A percentile compares a stretch with the other conserved stretches of the same genome.
These are phyloP conservation scores for Ascochyta lentis DNA, from an alignment of 2,329 filamentous ascomycete species.

Conservation along the genomic window DNA sequence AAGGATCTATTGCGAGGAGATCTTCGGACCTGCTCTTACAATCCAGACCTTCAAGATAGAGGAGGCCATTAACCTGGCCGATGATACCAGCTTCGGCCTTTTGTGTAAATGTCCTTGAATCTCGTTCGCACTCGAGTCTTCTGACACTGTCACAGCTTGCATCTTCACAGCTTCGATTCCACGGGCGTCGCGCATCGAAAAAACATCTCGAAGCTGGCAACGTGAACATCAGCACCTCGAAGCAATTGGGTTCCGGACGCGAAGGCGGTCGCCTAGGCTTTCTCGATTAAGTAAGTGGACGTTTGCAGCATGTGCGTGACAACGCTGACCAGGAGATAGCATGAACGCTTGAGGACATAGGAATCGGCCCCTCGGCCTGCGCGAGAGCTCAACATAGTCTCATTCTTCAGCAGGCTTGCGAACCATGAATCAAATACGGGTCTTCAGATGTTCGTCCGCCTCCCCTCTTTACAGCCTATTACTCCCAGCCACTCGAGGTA, in stretches of 20 bases:
- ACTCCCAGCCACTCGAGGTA: background rate
- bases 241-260: slow-evolving; percentile 43
- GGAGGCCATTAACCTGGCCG: slow-evolving; percentile 15
- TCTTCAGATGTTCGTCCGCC: background rate
- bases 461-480: background rate
- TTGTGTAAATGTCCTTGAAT: slow-evolving; percentile 22
- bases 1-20: slow-evolving; percentile 15
- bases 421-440: no score
- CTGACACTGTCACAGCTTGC: slow-evolving; percentile 19
- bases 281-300: slow-evolving; percentile 38
- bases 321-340: background rate
- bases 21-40: slow-evolving; percentile 16
- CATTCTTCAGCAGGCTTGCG: no score
- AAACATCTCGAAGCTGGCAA: slow-evolving; percentile 41
- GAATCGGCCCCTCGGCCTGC: background rate
- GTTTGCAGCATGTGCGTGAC: background rate
- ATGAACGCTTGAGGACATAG: slow-evolving; percentile 5
- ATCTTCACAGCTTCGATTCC: slow-evolving; percentile 35
- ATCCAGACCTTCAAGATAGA: slow-evolving; percentile 15
- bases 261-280: slow-evolving; percentile 36
- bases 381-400: no score
- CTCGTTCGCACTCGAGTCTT: no score
- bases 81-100: slow-evolving; percentile 15
- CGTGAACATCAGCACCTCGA: slow-evolving; percentile 42
- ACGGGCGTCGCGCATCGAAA: slow-evolving; percentile 37